Evolutionary conservation across 176 grass and related monocot species (phyloP).

Genomic region (Canna indica): DNA sequence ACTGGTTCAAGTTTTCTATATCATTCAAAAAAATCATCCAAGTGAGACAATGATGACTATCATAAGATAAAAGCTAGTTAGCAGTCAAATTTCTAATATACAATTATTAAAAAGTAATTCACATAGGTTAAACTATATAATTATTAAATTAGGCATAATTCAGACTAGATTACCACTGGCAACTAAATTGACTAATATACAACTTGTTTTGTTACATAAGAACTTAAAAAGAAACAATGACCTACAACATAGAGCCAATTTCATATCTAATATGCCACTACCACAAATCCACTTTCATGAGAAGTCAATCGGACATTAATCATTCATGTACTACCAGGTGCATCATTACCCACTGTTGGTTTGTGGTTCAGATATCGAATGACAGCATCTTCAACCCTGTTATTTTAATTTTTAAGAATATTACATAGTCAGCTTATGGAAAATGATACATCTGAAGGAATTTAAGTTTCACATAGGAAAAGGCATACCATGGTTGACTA

Average conservation of each 20-base stretch:
- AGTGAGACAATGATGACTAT: too few relatives aligned
- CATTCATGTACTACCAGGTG: conserved; percentile 29
- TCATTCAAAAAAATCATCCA: too few relatives aligned
- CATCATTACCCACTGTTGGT: conserved; percentile 46
- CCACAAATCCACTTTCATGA: neutral
- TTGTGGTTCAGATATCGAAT: conserved; percentile 93
- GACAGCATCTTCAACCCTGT: conserved; percentile 91
- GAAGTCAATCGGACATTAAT: neutral
- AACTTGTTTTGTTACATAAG: neutral
- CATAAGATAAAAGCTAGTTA: too few relatives aligned
- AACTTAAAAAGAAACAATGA: neutral
- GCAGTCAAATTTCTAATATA: too few relatives aligned
- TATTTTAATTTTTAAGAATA: neutral
- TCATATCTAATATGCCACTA: neutral
- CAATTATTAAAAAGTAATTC: neutral
- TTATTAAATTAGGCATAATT: neutral
- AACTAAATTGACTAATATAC: neutral
- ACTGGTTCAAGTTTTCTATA: too few relatives aligned
- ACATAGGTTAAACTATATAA: conserved; percentile 4
- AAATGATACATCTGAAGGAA: neutral
- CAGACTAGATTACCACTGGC: neutral
- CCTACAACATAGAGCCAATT: neutral
- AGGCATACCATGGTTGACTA: conserved; percentile 69
- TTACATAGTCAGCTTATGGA: neutral
- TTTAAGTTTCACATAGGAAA: neutral